phyloP scores from a whole-genome alignment of 1,284 basidiomycete species.

The Sporisorium iseilematis-ciliati region DNA sequence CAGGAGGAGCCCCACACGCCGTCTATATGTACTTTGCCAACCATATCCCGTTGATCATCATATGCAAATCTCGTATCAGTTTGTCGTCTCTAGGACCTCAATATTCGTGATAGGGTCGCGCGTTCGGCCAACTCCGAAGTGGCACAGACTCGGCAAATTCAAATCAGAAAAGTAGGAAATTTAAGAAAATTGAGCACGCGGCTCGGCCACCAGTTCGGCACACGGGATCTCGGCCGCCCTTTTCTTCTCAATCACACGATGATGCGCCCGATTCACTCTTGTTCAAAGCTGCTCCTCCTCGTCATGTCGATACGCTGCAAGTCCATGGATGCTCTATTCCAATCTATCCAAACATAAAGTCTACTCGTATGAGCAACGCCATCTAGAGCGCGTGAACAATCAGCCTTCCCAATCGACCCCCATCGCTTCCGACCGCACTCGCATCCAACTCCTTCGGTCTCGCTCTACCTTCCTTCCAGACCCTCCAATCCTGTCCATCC shows the following conservation, averaged over 20 bases:
- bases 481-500: constrained; percentile 30
- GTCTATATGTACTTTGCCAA: background rate
- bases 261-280: background rate
- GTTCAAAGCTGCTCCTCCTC: background rate
- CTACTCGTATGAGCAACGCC: too few species aligned
- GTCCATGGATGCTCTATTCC: background rate
- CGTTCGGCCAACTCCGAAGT: constrained; percentile 39
- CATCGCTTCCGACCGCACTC: constrained; percentile 17
- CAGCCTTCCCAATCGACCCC: constrained; percentile 25
- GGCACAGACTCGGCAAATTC: background rate
- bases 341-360: background rate
- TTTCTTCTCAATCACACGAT: too few species aligned
- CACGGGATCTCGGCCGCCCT: constrained; percentile 36
- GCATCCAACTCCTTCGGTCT: constrained; percentile 16
- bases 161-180: background rate
- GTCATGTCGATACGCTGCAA: background rate
- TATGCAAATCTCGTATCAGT: too few species aligned
- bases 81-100: too few species aligned
- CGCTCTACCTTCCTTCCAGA: constrained; percentile 44
- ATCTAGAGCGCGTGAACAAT: constrained; percentile 26
- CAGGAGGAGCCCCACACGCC: background rate
- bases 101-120: too few species aligned
- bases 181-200: background rate
- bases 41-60: too few species aligned
- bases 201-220: constrained; percentile 16